These are phyloP conservation scores for Emmonsia crescens DNA, from an alignment of 2,329 filamentous ascomycete species.

Conservation along the genomic window DNA sequence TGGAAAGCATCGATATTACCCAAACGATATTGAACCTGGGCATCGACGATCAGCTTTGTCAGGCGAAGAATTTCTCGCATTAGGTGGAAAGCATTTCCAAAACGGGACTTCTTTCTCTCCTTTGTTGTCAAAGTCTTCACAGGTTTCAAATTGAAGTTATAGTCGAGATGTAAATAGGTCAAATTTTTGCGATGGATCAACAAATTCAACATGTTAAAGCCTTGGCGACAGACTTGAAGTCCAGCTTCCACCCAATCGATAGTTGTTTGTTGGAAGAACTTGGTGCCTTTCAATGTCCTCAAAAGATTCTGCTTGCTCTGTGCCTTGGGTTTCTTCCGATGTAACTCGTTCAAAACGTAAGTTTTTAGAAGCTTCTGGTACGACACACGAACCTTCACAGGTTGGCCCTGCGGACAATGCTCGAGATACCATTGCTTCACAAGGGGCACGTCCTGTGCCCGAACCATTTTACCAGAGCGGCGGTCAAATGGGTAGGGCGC, in stretches of 20 bases:
- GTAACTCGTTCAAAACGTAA: constrained; percentile 89
- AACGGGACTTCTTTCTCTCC: constrained; percentile 97
- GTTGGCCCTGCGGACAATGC: constrained; percentile 80
- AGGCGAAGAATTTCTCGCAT: constrained; percentile 96
- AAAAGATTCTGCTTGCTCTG: constrained; percentile 90
- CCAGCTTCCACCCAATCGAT: constrained; percentile 99
- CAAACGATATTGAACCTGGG: constrained; percentile 92
- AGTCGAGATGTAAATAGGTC: constrained; percentile 95
- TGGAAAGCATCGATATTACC: constrained; percentile 99
- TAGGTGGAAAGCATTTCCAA: constrained; percentile 96
- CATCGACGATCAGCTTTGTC: constrained; percentile 96
- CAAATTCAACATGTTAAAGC: constrained; percentile 98
- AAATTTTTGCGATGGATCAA: constrained; percentile 97
- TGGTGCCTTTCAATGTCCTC: constrained; percentile 83
- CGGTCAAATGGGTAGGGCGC: constrained; percentile 93
- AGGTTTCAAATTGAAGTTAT: constrained; percentile 98
- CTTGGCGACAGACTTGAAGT: constrained; percentile 92
- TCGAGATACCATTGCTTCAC: constrained; percentile 99
- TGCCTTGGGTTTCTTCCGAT: constrained; percentile 91
- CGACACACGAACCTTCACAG: constrained; percentile 93
- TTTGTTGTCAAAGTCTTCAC: constrained; percentile 98
- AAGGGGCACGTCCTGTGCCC: constrained; percentile 90
- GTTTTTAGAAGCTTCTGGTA: constrained; percentile 97
- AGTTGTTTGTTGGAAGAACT: constrained; percentile 98
- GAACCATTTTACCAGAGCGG: constrained; percentile 88